Conservation (phyloP, 495 filamentous ascomycete species). For the Aspergillus incahuasiensis region DNA sequence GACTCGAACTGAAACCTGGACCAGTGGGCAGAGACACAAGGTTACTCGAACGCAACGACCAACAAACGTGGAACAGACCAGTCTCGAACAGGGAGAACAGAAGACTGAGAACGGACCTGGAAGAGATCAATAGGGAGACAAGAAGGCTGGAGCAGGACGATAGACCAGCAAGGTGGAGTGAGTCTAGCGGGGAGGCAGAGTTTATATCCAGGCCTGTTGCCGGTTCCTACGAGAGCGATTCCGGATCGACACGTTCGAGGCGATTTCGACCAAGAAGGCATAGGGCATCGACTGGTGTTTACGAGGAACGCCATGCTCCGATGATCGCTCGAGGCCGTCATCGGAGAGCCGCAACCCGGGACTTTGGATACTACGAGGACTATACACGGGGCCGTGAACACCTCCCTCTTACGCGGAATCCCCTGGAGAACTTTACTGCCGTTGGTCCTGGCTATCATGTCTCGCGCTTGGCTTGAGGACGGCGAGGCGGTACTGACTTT, state of each 20-base stretch:
- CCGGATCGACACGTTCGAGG: not conserved
- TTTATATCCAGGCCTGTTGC: too few species aligned
- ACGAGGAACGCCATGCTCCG: not conserved
- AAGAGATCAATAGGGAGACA: too few species aligned
- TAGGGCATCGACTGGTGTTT: not conserved
- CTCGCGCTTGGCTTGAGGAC: not conserved
- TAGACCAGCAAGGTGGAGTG: too few species aligned
- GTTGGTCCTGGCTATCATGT: conserved; percentile 6
- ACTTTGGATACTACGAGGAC: not conserved
- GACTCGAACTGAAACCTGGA: not conserved
- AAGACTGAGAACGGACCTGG: too few species aligned
- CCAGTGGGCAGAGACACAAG: too few species aligned
- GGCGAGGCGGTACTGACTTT: too few species aligned
- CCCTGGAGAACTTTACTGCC: not conserved
- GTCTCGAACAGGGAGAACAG: too few species aligned
- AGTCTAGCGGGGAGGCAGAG: too few species aligned
- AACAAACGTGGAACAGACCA: too few species aligned
- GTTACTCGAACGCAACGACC: too few species aligned
- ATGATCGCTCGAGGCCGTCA: not conserved
- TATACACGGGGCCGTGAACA: not conserved
- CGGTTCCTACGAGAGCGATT: not conserved
- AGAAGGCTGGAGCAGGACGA: too few species aligned
- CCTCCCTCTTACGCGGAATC: not conserved
- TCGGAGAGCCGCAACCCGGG: not conserved
- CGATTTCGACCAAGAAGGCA: not conserved